Percentiles rank a stretch among this genome's conserved stretches.
phyloP scores from a whole-genome alignment of 1,284 basidiomycete species.

The Flammula alnicola region DNA sequence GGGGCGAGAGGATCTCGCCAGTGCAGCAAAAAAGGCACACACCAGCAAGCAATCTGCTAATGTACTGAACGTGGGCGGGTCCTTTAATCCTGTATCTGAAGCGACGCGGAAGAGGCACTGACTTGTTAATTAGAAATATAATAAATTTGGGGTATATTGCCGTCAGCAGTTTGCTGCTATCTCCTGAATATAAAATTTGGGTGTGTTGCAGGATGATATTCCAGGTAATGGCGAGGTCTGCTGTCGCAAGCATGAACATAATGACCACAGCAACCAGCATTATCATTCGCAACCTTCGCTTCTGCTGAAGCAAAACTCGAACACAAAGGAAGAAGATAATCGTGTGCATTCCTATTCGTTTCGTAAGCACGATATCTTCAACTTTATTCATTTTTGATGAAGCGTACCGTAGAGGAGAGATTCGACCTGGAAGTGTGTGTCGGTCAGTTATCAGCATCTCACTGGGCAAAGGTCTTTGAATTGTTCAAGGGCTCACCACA shows the following conservation, averaged over 20 bases:
- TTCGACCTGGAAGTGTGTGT: too few species aligned
- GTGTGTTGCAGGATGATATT: constrained; percentile 17
- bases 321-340: constrained; percentile 26
- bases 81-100: neutral
- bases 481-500: constrained; percentile 7
- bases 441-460: too few species aligned
- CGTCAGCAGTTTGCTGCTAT: constrained; percentile 14
- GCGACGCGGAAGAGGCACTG: neutral
- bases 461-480: neutral
- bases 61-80: constrained; percentile 12
- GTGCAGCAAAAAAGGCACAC: neutral
- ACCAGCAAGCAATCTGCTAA: constrained; percentile 23
- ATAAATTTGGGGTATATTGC: constrained; percentile 28
- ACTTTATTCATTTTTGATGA: too few species aligned
- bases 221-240: constrained; percentile 26
- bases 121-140: constrained; percentile 28
- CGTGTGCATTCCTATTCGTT: constrained; percentile 22
- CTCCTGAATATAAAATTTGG: constrained; percentile 9
- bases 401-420: constrained; percentile 24
- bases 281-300: constrained; percentile 18
- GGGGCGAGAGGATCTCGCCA: too few species aligned
- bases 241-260: constrained; percentile 27
- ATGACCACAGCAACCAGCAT: constrained; percentile 23
- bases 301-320: constrained; percentile 18
- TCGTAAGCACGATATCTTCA: too few species aligned